Evolutionary conservation across 805 yeast species (phyloP), one percentile per base, ranked within the genome.

Genomic region (Yarrowia sp.): DNA sequence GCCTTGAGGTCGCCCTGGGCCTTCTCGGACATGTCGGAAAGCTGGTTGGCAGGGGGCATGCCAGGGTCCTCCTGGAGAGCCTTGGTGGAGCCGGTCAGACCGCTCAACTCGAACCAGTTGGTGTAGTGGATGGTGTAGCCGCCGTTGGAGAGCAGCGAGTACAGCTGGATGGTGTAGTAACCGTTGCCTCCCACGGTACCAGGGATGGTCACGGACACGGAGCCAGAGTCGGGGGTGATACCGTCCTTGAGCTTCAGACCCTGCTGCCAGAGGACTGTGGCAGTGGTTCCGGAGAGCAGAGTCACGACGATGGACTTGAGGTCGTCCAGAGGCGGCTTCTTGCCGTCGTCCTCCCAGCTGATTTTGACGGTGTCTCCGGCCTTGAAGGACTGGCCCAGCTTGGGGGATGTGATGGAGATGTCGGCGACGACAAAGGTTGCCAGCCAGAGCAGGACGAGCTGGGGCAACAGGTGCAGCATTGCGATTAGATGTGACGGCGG

Each of bases 161-260:
- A 81, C 31, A 91, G 71, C 76, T 93, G 97, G 66, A 93, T 72
- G 72, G 76, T 89, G 73, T 82, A 93, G 63, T 74, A 73, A 29
- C 99, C 99, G 69, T 80, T 72, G 2, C 84, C 83, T 35, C 83
- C 86, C 10, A 69, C 69, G 22, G 75, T 61, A 2, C 83, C 72
- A 10, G 62, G 62, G 14, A 58, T 42, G 33, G 42, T 32, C 21
- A 58, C 62, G 10, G 62, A 21, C n/a, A 31, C 53, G 4, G 51
- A 24, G 42, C 41, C 53, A 2, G 18, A 12, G 35, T 58, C 53
- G 18, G 42, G 31, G 10, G n/a, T 33, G 21, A 44, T 16, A 13
- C 44, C 62, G 14, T 12, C 35, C 24, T 41, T 22, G 33, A 58
- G 62, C 38, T 55, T 36, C n/a, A 38, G 16, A 38, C 46, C 61